Percentiles rank a stretch among this genome's conserved stretches.
These are phyloP conservation scores for Phlebiopsis gigantea DNA, from an alignment of 768 basidiomycete genomes.

Conservation along the genomic window DNA sequence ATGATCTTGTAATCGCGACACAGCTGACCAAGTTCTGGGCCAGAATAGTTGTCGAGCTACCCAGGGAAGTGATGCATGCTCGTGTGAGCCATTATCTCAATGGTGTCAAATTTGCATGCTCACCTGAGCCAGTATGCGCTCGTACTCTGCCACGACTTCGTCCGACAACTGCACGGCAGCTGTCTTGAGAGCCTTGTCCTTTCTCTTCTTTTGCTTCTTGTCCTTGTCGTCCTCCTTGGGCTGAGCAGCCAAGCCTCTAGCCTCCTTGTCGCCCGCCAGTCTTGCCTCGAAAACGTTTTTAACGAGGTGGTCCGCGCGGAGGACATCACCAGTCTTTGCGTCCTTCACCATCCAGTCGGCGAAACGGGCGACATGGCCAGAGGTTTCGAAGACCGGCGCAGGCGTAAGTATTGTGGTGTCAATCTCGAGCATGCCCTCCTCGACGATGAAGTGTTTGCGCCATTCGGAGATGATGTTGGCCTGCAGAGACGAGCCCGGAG, in stretches of 20 bases:
- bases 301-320: slow-evolving; percentile 94
- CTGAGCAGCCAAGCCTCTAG: slow-evolving; percentile 68
- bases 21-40: slow-evolving; percentile 82
- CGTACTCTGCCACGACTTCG: slow-evolving; percentile 69
- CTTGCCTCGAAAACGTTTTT: slow-evolving; percentile 88
- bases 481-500: slow-evolving; percentile 91
- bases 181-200: slow-evolving; percentile 66
- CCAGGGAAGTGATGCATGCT: slow-evolving; percentile 10
- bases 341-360: slow-evolving; percentile 99
- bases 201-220: slow-evolving; percentile 70
- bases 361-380: slow-evolving; percentile 96
- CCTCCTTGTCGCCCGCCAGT: slow-evolving; percentile 86
- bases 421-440: slow-evolving; percentile 97
- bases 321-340: slow-evolving; percentile 88
- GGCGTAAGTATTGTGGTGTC: slow-evolving; percentile 99
- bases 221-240: slow-evolving; percentile 45
- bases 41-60: slow-evolving; percentile 92
- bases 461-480: slow-evolving; percentile 96
- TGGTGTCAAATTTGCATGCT: slow-evolving; percentile 19
- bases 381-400: slow-evolving; percentile 90
- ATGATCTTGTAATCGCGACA: slow-evolving; percentile 74
- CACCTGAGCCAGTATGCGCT: slow-evolving; percentile 84
- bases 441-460: slow-evolving; percentile 97
- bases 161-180: slow-evolving; percentile 72
- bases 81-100: background rate